Evolutionary conservation across 495 filamentous ascomycete species (phyloP).

Genomic region (Hyphodiscus hymeniophilus): DNA sequence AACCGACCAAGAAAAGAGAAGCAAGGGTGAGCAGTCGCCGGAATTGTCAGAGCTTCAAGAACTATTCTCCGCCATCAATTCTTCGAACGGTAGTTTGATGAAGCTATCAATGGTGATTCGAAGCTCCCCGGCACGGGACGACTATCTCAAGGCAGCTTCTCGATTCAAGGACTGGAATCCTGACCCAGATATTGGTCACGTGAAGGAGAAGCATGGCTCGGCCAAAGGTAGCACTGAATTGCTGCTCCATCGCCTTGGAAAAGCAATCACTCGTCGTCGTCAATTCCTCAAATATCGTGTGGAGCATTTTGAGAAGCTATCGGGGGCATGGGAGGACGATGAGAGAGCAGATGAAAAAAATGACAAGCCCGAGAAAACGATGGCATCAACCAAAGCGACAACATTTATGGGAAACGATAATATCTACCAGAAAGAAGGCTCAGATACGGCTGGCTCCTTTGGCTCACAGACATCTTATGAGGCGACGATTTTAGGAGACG

Average conservation of each 20-base stretch:
- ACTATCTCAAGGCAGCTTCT: constrained; percentile 21
- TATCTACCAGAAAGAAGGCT: not conserved
- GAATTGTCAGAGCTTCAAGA: constrained; percentile 16
- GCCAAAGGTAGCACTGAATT: constrained; percentile 5
- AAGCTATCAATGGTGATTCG: constrained; percentile 27
- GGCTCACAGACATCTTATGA: constrained; percentile 21
- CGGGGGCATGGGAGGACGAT: constrained; percentile 12
- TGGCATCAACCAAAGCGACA: constrained; percentile 14
- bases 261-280: constrained; percentile 32
- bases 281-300: constrained; percentile 35
- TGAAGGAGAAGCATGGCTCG: constrained; percentile 12
- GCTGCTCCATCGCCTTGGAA: constrained; percentile 30
- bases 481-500: constrained; percentile 2
- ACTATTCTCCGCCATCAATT: constrained; percentile 18
- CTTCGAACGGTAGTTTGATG: constrained; percentile 25
- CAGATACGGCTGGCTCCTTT: too few relatives aligned
- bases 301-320: constrained; percentile 30
- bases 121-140: constrained; percentile 28
- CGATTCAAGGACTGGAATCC: too few relatives aligned
- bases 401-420: constrained; percentile 8
- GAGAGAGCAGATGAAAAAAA: too few relatives aligned
- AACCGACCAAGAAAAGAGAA: too few relatives aligned
- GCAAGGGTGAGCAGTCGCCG: too few relatives aligned
- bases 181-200: constrained; percentile 25
- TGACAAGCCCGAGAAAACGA: constrained; percentile 6